Evolutionary conservation across 2,329 filamentous ascomycete species (phyloP).

Genomic region (Cladobotryum protrusum): DNA sequence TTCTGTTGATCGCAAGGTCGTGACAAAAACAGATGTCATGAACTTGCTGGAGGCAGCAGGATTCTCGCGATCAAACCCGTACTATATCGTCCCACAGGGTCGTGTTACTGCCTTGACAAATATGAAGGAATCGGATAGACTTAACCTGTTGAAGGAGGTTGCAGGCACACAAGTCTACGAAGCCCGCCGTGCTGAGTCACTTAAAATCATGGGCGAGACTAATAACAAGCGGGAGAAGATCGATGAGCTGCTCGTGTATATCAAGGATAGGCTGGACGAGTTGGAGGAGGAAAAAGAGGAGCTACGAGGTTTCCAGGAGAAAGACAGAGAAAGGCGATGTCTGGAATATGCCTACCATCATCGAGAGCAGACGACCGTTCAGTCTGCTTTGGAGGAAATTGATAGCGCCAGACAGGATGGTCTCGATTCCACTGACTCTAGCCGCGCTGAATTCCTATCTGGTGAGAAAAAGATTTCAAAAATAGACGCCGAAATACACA

Average conservation of each 20-base stretch:
- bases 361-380: constrained; percentile 75
- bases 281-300: constrained; percentile 97
- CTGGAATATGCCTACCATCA: constrained; percentile 93
- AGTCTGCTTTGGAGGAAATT: constrained; percentile 71
- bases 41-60: constrained; percentile 93
- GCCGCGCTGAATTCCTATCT: constrained; percentile 66
- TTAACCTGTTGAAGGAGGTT: constrained; percentile 93
- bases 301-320: constrained; percentile 86
- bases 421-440: constrained; percentile 76
- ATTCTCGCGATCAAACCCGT: constrained; percentile 94
- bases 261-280: constrained; percentile 81
- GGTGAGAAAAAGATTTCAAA: constrained; percentile 73
- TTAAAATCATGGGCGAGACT: constrained; percentile 96
- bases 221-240: constrained; percentile 93
- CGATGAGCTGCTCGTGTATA: constrained; percentile 84
- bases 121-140: constrained; percentile 91
- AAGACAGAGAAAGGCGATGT: constrained; percentile 84
- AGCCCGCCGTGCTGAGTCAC: constrained; percentile 78
- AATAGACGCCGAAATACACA: constrained; percentile 72
- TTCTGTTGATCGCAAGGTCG: constrained; percentile 92
- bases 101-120: constrained; percentile 94
- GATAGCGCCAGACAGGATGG: constrained; percentile 77
- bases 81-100: constrained; percentile 97
- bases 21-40: constrained; percentile 89
- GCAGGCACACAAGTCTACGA: constrained; percentile 97